phyloP scores from a whole-genome alignment of 441 rosid species.

The Syzygium syzygioides region DNA sequence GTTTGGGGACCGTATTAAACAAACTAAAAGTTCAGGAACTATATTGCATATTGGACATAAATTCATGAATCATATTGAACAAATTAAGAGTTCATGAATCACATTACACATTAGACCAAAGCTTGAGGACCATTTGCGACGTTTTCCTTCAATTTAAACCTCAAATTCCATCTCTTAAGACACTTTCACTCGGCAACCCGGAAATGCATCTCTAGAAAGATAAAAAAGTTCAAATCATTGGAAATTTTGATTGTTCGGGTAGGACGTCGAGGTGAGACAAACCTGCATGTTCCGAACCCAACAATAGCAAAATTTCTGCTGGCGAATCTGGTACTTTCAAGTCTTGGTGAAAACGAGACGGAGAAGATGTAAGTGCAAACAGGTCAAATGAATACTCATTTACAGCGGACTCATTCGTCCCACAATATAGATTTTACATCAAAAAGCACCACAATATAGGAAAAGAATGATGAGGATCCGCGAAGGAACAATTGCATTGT shows the following conservation, averaged over 20 bases:
- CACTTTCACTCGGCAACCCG: neutral
- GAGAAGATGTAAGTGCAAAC: neutral
- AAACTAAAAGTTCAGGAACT: no score
- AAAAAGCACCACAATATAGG: neutral
- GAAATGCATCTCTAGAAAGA: no score
- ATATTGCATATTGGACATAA: no score
- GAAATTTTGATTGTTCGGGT: neutral
- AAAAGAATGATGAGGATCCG: neutral
- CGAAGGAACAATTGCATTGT: neutral
- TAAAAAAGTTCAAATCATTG: no score
- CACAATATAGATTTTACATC: neutral
- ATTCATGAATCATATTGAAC: no score
- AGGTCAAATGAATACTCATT: neutral
- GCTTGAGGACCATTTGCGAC: no score
- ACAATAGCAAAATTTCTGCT: neutral
- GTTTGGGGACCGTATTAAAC: no score
- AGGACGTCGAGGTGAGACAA: neutral
- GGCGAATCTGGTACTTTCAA: neutral
- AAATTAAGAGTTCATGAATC: no score
- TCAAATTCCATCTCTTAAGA: neutral
- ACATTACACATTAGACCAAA: no score
- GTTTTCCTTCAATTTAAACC: neutral
- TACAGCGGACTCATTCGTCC: neutral
- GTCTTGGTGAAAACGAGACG: neutral
- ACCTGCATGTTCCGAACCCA: neutral